Evolutionary conservation across 2,329 filamentous ascomycete species (phyloP).

Genomic region (Raffaelea deltoideospora): DNA sequence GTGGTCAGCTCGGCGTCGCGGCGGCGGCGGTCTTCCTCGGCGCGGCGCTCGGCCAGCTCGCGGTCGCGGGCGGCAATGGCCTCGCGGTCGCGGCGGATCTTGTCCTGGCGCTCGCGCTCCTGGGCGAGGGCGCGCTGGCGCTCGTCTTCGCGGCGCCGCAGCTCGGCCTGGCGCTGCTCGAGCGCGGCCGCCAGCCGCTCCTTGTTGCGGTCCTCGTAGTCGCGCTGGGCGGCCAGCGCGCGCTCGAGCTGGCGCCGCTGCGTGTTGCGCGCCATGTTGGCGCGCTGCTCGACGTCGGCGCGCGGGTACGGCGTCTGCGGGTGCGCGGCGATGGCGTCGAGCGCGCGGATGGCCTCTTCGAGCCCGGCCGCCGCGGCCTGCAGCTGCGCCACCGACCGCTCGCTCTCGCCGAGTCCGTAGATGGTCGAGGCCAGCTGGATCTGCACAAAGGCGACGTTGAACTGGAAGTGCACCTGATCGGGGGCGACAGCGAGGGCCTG

Average conservation of each 20-base stretch:
- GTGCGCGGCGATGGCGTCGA: constrained; percentile 47
- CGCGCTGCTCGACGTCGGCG: constrained; percentile 81
- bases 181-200: constrained; percentile 72
- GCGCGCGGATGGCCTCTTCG: constrained; percentile 65
- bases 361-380: constrained; percentile 62
- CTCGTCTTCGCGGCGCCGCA: constrained; percentile 63
- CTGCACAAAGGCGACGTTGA: constrained; percentile 96
- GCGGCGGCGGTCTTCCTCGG: constrained; percentile 52
- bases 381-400: constrained; percentile 67
- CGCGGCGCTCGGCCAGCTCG: constrained; percentile 52
- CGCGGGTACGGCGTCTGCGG: constrained; percentile 73
- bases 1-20: constrained; percentile 68
- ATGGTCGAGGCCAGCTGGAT: constrained; percentile 81
- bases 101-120: constrained; percentile 60
- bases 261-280: constrained; percentile 94
- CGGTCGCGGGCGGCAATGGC: constrained; percentile 65
- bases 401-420: constrained; percentile 56
- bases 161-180: constrained; percentile 65
- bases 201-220: constrained; percentile 88
- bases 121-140: constrained; percentile 50
- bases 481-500: constrained; percentile 66
- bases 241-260: constrained; percentile 84
- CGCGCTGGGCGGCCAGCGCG: constrained; percentile 66
- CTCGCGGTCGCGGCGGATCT: constrained; percentile 75
- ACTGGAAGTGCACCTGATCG: constrained; percentile 80